phyloP scores from a whole-genome alignment of 148 eudicot species.

The Nyssa sinensis region DNA sequence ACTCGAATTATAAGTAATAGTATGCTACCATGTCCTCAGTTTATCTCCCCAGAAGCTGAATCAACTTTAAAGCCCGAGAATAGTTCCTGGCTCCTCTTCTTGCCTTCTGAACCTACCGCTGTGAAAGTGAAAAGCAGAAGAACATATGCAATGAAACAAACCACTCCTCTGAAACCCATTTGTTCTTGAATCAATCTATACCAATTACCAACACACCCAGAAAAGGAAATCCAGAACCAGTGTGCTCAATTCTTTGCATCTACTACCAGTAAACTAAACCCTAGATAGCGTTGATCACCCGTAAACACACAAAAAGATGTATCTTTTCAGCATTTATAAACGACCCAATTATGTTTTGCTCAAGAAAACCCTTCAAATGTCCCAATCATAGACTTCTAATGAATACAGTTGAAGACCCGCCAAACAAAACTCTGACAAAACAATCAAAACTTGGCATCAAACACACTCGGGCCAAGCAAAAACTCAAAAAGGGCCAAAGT shows the following conservation, averaged over 20 bases:
- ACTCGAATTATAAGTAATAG: constrained; percentile 1
- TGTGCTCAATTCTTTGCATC: constrained; percentile 3
- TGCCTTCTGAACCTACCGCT: constrained; percentile 41
- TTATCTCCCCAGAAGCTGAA: constrained; percentile 36
- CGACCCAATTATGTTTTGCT: constrained; percentile 19
- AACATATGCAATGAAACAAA: constrained; percentile 39
- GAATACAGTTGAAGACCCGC: constrained; percentile 8
- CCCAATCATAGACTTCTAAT: constrained; percentile 17
- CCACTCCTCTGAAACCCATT: constrained; percentile 44
- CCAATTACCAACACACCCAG: constrained; percentile 22
- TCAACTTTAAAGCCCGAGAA: constrained; percentile 32
- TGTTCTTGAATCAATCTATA: constrained; percentile 39
- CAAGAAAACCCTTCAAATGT: constrained; percentile 7
- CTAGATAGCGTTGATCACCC: background rate
- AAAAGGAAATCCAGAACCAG: constrained; percentile 21
- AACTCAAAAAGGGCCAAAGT: constrained; percentile 11
- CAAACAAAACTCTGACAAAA: background rate
- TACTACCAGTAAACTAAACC: constrained; percentile 22
- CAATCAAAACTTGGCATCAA: constrained; percentile 6
- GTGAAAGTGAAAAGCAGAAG: constrained; percentile 35
- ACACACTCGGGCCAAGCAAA: constrained; percentile 11
- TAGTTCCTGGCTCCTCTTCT: constrained; percentile 28
- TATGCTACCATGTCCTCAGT: constrained; percentile 58
- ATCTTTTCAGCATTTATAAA: background rate
- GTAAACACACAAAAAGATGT: background rate